Percentiles rank a stretch among this genome's conserved stretches.
These are phyloP conservation scores for Astrocystis sublimbata DNA, from an alignment of 495 filamentous ascomycete genomes.

Conservation along the genomic window DNA sequence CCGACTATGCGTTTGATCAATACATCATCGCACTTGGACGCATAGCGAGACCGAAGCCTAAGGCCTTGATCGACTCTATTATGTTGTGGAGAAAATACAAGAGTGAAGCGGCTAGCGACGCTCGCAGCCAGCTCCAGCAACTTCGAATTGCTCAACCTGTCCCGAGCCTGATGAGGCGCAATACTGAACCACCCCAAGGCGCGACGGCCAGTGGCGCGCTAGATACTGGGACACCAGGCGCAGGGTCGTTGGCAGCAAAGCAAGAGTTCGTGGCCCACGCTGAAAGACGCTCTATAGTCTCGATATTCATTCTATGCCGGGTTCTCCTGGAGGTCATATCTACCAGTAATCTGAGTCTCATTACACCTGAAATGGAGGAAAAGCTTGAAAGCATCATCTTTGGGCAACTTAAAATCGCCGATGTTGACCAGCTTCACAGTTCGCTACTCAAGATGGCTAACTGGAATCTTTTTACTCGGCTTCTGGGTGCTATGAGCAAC, in stretches of 20 bases:
- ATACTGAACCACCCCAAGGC: conserved; percentile 51
- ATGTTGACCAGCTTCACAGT: conserved; percentile 73
- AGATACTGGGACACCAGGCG: conserved; percentile 11
- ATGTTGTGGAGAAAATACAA: conserved; percentile 97
- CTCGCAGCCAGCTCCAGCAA: conserved; percentile 61
- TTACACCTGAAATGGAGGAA: conserved; percentile 85
- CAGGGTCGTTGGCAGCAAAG: conserved; percentile 53
- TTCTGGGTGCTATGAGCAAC: conserved; percentile 93
- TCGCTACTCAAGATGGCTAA: conserved; percentile 86
- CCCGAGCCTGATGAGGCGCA: conserved; percentile 44
- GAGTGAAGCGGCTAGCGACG: conserved; percentile 77
- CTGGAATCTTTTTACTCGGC: conserved; percentile 88
- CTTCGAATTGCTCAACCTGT: conserved; percentile 42
- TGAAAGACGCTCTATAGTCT: conserved; percentile 85
- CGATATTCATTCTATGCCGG: conserved; percentile 91
- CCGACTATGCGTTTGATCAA: conserved; percentile 91
- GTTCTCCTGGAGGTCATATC: conserved; percentile 92
- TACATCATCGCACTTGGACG: conserved; percentile 89
- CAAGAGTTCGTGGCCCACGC: conserved; percentile 71
- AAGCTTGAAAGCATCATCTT: conserved; percentile 94
- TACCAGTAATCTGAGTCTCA: conserved; percentile 77
- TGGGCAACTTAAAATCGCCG: conserved; percentile 82
- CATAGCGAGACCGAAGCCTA: conserved; percentile 90
- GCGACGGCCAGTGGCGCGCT: conserved; percentile 26
- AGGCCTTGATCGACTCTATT: conserved; percentile 91